phyloP scores from a whole-genome alignment of 768 basidiomycete species.

The Lentinula boryana region DNA sequence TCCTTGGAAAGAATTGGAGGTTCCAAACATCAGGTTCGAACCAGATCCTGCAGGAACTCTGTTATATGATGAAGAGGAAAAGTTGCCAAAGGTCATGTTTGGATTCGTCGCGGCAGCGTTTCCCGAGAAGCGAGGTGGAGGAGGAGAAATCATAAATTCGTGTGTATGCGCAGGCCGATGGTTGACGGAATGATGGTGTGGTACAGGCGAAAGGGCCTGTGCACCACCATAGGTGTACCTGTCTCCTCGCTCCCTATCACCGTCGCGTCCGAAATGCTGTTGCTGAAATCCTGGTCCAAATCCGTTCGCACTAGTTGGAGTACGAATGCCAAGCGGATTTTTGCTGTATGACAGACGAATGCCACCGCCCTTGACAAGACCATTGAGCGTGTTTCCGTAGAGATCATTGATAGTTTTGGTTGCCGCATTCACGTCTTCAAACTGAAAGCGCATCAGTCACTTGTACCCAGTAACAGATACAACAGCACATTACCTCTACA shows the following conservation, averaged over 20 bases:
- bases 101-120: background rate
- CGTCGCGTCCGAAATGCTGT: conserved; percentile 23
- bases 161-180: background rate
- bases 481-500: conserved; percentile 65
- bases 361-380: conserved; percentile 91
- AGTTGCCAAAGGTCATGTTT: conserved; percentile 2
- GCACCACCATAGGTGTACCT: background rate
- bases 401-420: conserved; percentile 84
- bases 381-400: conserved; percentile 87
- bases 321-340: conserved; percentile 92
- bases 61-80: background rate
- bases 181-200: background rate
- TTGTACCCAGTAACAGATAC: background rate
- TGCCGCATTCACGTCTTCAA: conserved; percentile 84
- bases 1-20: background rate
- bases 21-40: background rate
- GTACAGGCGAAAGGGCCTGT: conserved; percentile 1
- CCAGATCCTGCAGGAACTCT: background rate
- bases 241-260: background rate
- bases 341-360: conserved; percentile 97
- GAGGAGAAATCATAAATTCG: conserved; percentile 4
- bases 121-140: conserved; percentile 9
- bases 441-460: conserved; percentile 37
- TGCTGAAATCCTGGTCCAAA: conserved; percentile 35
- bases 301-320: conserved; percentile 55